Evolutionary conservation across 768 basidiomycete species (phyloP).

Genomic region (Leccinum boreale): DNA sequence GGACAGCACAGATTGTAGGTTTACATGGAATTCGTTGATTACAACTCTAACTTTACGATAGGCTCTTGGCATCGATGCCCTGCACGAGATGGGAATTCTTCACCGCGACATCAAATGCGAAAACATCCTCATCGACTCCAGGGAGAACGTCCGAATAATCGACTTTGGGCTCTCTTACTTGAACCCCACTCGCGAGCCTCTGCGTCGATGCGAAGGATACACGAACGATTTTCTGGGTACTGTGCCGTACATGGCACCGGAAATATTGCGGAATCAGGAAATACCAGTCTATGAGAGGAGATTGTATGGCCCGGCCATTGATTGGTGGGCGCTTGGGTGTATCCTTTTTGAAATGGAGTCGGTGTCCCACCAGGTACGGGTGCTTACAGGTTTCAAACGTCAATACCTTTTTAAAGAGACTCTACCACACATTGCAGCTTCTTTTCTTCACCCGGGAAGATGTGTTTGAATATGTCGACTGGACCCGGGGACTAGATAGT

Average conservation of each 20-base stretch:
- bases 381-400: not conserved
- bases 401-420: not conserved
- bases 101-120: conserved; percentile 70
- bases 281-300: conserved; percentile 2
- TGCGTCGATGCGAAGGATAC: conserved; percentile 16
- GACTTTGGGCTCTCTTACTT: conserved; percentile 40
- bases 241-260: conserved; percentile 39
- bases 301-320: conserved; percentile 33
- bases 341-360: conserved; percentile 38
- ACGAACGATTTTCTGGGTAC: conserved; percentile 33
- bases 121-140: conserved; percentile 57
- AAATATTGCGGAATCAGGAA: conserved; percentile 32
- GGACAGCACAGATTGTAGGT: conserved; percentile 41
- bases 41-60: conserved; percentile 12
- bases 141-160: conserved; percentile 38
- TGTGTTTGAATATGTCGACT: conserved; percentile 21
- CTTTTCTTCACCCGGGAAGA: conserved; percentile 30
- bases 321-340: conserved; percentile 45
- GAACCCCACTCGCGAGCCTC: conserved; percentile 1
- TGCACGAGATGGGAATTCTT: conserved; percentile 61
- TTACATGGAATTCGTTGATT: not conserved
- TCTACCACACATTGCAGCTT: conserved; percentile 16
- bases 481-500: conserved; percentile 5
- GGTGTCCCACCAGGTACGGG: conserved; percentile 22
- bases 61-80: conserved; percentile 38